phyloP scores from a whole-genome alignment of 352 stramenopile genomes.

The Globisporangium megalacanthum region DNA sequence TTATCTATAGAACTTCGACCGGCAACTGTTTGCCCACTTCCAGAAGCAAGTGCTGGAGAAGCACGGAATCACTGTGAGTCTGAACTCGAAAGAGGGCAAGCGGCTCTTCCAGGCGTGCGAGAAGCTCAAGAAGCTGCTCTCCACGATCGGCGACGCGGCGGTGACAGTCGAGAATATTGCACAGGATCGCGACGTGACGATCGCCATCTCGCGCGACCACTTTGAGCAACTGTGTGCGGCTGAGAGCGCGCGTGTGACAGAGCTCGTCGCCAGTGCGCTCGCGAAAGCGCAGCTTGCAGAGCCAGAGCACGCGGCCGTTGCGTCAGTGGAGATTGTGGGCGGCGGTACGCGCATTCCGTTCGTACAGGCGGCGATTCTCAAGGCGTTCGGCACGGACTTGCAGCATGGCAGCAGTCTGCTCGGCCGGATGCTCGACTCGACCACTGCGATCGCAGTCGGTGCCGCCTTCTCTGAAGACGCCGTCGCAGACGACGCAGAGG shows the following conservation, averaged over 20 bases:
- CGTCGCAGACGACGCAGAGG: background rate
- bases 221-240: constrained; percentile 62
- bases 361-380: constrained; percentile 70
- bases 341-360: constrained; percentile 87
- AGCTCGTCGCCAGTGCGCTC: constrained; percentile 48
- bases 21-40: constrained; percentile 77
- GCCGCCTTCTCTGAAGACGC: constrained; percentile 45
- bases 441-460: constrained; percentile 74
- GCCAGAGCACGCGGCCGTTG: constrained; percentile 23
- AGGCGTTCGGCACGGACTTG: constrained; percentile 42
- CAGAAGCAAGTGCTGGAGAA: constrained; percentile 55
- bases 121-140: constrained; percentile 88
- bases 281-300: constrained; percentile 29
- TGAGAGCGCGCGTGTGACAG: constrained; percentile 44
- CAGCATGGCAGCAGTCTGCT: constrained; percentile 36
- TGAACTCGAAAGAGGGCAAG: constrained; percentile 75
- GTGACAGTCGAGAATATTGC: constrained; percentile 84
- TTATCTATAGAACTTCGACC: constrained; percentile 51
- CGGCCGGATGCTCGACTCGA: constrained; percentile 87
- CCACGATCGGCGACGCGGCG: constrained; percentile 72
- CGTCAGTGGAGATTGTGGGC: constrained; percentile 87
- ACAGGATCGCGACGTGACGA: constrained; percentile 72
- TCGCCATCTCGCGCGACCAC: constrained; percentile 63
- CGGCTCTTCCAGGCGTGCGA: constrained; percentile 85
- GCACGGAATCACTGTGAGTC: constrained; percentile 39